A percentile compares a stretch with the other conserved stretches of the same genome.
Conservation (phyloP, 441 rosid genomes). For the Adansonia rubrostipa region DNA sequence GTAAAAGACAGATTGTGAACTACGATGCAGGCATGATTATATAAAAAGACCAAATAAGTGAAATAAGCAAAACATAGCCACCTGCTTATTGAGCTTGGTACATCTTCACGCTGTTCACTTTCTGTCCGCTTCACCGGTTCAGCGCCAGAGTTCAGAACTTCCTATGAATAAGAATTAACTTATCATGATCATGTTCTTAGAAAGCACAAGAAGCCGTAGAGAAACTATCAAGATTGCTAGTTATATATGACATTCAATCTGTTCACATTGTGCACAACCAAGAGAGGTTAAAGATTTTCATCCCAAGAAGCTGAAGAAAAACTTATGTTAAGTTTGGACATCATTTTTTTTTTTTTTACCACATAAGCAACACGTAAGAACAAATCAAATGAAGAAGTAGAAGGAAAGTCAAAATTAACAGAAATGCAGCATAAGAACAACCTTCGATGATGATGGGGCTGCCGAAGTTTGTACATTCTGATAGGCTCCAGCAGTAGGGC, state of each 20-base stretch:
- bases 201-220: conserved; percentile 8
- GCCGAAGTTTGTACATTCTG: conserved; percentile 51
- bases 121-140: conserved; percentile 60
- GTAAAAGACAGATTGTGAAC: conserved; percentile 2
- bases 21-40: conserved; percentile 12
- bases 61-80: conserved; percentile 30
- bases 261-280: neutral
- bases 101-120: conserved; percentile 70
- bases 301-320: neutral
- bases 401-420: conserved; percentile 1
- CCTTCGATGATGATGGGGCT: conserved; percentile 56
- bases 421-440: conserved; percentile 29
- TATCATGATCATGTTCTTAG: conserved; percentile 18
- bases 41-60: neutral
- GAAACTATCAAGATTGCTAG: too few species aligned
- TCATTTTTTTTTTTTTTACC: neutral
- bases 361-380: conserved; percentile 11
- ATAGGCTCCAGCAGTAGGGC: conserved; percentile 39
- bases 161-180: conserved; percentile 51
- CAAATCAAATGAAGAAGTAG: neutral
- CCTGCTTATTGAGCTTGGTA: conserved; percentile 63
- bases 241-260: neutral
- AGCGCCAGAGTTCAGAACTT: conserved; percentile 47
- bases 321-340: neutral
- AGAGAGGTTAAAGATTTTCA: conserved; percentile 1